Percentiles rank a stretch among this genome's conserved stretches.
These are phyloP conservation scores for Verbena officinalis DNA, from an alignment of 257 asterid genomes.

Conservation along the genomic window DNA sequence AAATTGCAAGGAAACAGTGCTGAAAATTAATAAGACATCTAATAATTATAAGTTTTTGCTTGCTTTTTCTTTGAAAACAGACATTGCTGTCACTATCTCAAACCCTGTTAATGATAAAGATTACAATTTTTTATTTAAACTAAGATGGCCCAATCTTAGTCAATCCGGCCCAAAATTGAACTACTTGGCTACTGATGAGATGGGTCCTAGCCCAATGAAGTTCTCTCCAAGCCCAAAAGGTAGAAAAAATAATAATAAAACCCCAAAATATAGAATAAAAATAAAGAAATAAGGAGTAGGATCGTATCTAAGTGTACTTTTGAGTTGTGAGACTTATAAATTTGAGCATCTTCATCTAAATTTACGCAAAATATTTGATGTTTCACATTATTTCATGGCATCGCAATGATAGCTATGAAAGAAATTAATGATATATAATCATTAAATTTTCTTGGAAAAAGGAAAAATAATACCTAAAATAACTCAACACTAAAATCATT, in stretches of 20 bases:
- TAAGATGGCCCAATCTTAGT: background rate
- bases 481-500: background rate
- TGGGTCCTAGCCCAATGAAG: too few relatives aligned
- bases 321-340: too few relatives aligned
- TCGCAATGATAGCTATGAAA: background rate
- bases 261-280: too few relatives aligned
- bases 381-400: background rate
- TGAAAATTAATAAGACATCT: constrained; percentile 33
- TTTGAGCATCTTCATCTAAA: too few relatives aligned
- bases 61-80: constrained; percentile 34
- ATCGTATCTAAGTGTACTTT: too few relatives aligned
- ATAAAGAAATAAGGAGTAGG: too few relatives aligned
- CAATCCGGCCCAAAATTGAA: background rate
- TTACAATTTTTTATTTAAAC: constrained; percentile 33
- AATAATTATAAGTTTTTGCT: constrained; percentile 24
- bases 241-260: too few relatives aligned
- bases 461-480: background rate
- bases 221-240: too few relatives aligned
- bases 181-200: too few relatives aligned
- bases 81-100: constrained; percentile 34
- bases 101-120: constrained; percentile 35
- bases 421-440: background rate
- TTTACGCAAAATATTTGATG: too few relatives aligned
- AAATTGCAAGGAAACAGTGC: constrained; percentile 21
- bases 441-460: background rate